A percentile compares a stretch with the other conserved stretches of the same genome.
These are phyloP conservation scores for Monosporascus sp. DNA, from an alignment of 2,329 filamentous ascomycete species.

Conservation along the genomic window DNA sequence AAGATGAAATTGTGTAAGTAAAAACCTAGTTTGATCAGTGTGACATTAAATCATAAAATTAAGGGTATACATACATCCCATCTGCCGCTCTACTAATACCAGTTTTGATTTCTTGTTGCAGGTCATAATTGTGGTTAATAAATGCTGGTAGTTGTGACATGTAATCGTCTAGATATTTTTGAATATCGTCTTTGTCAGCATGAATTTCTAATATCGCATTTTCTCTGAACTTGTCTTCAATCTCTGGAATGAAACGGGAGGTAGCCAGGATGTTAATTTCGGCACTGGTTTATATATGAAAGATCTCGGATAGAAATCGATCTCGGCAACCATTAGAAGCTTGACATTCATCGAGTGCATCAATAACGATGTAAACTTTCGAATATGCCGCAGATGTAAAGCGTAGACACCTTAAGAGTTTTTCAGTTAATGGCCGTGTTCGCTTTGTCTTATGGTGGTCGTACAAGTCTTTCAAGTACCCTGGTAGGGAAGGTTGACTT, in stretches of 20 bases:
- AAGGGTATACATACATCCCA: conserved; percentile 24
- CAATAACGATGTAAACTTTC: conserved; percentile 14
- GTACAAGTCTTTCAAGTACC: conserved; percentile 21
- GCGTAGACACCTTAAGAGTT: conserved; percentile 13
- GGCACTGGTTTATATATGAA: conserved; percentile 3
- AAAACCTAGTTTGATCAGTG: conserved; percentile 25
- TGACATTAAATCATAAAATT: neutral
- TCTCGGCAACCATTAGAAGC: conserved; percentile 2
- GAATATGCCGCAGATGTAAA: conserved; percentile 12
- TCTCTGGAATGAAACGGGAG: conserved; percentile 12
- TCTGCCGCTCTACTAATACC: conserved; percentile 15
- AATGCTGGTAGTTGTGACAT: conserved; percentile 13
- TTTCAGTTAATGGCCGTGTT: conserved; percentile 18
- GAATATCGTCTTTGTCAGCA: conserved; percentile 25
- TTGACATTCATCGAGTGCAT: conserved; percentile 15
- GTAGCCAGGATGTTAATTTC: conserved; percentile 11
- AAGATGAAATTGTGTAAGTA: conserved; percentile 31
- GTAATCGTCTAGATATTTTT: conserved; percentile 19
- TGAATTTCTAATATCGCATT: conserved; percentile 20
- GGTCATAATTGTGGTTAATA: conserved; percentile 4
- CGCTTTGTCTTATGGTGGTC: conserved; percentile 7
- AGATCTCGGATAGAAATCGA: conserved; percentile 7
- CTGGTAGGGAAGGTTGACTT: conserved; percentile 14
- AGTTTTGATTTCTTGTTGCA: conserved; percentile 15
- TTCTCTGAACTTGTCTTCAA: conserved; percentile 5